These are phyloP conservation scores for Solanum paucissectum DNA, from an alignment of 257 asterid species.

Conservation along the genomic window DNA sequence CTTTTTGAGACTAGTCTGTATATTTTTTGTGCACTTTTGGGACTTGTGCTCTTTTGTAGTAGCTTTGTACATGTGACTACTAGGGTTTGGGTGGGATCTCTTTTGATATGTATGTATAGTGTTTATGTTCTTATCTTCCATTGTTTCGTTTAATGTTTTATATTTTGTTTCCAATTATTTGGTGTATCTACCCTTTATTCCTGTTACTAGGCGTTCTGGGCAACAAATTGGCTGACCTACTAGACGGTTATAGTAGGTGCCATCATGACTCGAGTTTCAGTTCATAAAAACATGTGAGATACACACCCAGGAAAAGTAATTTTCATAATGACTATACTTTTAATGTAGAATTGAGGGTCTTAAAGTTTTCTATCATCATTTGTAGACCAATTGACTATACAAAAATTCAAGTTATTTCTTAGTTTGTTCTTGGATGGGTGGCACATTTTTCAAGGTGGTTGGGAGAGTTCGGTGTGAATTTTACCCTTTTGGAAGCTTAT, in stretches of 20 bases:
- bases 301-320: no score
- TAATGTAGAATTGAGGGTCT: not conserved
- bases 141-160: not conserved
- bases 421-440: no score
- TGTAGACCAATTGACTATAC: not conserved
- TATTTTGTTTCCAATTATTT: no score
- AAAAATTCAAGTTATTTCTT: no score
- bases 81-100: not conserved
- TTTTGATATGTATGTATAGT: no score
- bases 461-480: no score
- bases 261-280: not conserved
- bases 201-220: not conserved
- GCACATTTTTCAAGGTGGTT: no score
- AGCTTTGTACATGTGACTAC: not conserved
- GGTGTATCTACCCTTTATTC: not conserved
- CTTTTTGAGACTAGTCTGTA: not conserved
- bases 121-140: not conserved
- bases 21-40: not conserved
- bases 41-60: not conserved
- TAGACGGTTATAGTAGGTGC: not conserved
- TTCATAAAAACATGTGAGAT: no score
- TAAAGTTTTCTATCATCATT: not conserved
- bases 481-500: no score
- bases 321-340: not conserved
- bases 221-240: not conserved